Evolutionary conservation across 2,329 filamentous ascomycete species (phyloP).

Genomic region (Phoma herbarum): DNA sequence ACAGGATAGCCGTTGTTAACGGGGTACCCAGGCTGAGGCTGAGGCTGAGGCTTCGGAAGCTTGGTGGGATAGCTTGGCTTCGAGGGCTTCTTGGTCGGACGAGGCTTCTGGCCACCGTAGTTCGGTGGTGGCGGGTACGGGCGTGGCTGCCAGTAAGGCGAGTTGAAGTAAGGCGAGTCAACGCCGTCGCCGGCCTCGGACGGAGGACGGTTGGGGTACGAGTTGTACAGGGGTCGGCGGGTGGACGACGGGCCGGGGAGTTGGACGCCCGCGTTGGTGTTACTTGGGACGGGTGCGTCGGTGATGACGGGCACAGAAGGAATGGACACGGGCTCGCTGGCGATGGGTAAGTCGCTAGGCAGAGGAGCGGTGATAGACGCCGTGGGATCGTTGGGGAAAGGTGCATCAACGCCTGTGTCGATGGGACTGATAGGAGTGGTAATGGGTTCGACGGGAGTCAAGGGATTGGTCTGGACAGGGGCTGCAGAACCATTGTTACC

Average conservation of each 20-base stretch:
- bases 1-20: background rate
- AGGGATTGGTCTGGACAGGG: background rate
- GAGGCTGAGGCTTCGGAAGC: background rate
- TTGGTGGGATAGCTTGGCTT: background rate
- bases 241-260: background rate
- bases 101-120: background rate
- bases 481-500: background rate
- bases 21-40: background rate
- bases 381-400: background rate
- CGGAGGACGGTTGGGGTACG: slow-evolving; percentile 12
- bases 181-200: slow-evolving; percentile 27
- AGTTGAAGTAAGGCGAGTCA: slow-evolving; percentile 21
- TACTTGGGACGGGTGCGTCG: background rate
- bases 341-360: background rate
- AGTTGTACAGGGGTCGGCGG: background rate
- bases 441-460: background rate
- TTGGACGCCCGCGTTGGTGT: background rate
- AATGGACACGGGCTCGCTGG: background rate
- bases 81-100: background rate
- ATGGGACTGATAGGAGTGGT: background rate
- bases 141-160: background rate
- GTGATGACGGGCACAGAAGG: background rate
- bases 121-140: slow-evolving; percentile 3
- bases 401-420: background rate
- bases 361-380: background rate